phyloP scores from a whole-genome alignment of 2,329 filamentous ascomycete genomes.

The Sarocladium kiliense region DNA sequence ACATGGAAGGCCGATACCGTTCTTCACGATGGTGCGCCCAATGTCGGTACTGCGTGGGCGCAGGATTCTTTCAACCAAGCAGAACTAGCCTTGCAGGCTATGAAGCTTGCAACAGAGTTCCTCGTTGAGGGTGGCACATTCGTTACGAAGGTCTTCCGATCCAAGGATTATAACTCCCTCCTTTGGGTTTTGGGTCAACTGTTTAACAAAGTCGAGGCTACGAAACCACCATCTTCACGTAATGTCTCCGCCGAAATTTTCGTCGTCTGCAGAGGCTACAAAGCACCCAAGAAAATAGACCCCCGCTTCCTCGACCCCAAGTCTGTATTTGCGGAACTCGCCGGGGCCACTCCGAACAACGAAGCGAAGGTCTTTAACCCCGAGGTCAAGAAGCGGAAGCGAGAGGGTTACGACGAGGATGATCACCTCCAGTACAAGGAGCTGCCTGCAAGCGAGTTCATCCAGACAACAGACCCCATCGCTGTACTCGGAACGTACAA shows the following conservation, averaged over 20 bases:
- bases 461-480: constrained; percentile 89
- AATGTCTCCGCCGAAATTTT: constrained; percentile 99
- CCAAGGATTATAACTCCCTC: constrained; percentile 92
- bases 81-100: constrained; percentile 80
- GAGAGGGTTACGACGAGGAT: constrained; percentile 95
- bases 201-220: constrained; percentile 92
- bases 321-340: constrained; percentile 88
- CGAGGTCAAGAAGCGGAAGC: constrained; percentile 93
- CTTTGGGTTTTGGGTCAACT: constrained; percentile 98
- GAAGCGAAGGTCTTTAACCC: constrained; percentile 98
- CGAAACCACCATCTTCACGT: constrained; percentile 90
- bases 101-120: constrained; percentile 95
- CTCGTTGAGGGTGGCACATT: constrained; percentile 84
- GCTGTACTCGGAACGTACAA: constrained; percentile 85
- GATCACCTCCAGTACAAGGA: constrained; percentile 93
- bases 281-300: constrained; percentile 89
- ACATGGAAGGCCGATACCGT: constrained; percentile 96
- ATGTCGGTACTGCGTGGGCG: constrained; percentile 96
- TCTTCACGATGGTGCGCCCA: constrained; percentile 93
- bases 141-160: constrained; percentile 95
- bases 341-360: constrained; percentile 82
- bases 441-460: constrained; percentile 82
- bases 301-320: constrained; percentile 86
- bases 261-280: constrained; percentile 92
- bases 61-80: constrained; percentile 98